phyloP scores from a whole-genome alignment of 2,329 filamentous ascomycete genomes.

The Aureobasidium pullulans region DNA sequence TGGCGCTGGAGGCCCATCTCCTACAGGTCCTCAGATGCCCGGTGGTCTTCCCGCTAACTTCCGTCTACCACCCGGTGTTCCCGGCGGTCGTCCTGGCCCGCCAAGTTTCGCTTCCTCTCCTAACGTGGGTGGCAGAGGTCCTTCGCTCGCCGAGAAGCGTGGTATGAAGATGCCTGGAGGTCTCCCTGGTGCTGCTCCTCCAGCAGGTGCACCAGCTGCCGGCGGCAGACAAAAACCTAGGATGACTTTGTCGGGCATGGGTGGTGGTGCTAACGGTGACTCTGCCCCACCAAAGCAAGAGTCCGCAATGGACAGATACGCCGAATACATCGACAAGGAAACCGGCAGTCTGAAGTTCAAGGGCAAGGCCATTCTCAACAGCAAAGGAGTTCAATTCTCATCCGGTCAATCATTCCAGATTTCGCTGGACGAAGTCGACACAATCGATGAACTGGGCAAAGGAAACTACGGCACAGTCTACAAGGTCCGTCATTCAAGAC shows the following conservation, averaged over 20 bases:
- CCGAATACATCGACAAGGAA: slow-evolving; percentile 83
- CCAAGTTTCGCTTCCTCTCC: slow-evolving; percentile 42
- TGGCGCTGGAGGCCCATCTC: slow-evolving; percentile 14
- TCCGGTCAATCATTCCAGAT: slow-evolving; percentile 87
- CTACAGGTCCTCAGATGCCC: slow-evolving; percentile 20
- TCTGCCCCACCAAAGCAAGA: slow-evolving; percentile 27
- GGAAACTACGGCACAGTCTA: slow-evolving; percentile 98
- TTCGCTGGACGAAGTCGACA: slow-evolving; percentile 91
- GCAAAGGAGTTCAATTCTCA: slow-evolving; percentile 84
- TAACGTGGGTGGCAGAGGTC: slow-evolving; percentile 35
- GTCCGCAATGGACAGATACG: slow-evolving; percentile 58
- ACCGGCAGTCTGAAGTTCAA: slow-evolving; percentile 88
- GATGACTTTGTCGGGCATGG: slow-evolving; percentile 39
- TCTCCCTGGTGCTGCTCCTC: slow-evolving; percentile 34
- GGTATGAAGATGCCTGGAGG: slow-evolving; percentile 57
- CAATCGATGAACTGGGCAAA: slow-evolving; percentile 86
- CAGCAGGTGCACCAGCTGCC: slow-evolving; percentile 35
- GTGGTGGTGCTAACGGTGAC: slow-evolving; percentile 27
- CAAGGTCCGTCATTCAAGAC: slow-evolving; percentile 82
- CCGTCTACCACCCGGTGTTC: slow-evolving; percentile 32
- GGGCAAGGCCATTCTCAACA: slow-evolving; percentile 83
- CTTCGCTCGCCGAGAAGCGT: slow-evolving; percentile 61
- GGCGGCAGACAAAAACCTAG: slow-evolving; percentile 33
- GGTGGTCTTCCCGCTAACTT: slow-evolving; percentile 37
- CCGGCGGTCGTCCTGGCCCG: slow-evolving; percentile 26